Conservation (phyloP, 2,329 filamentous ascomycete species). For the Penicillium brevicompactum region DNA sequence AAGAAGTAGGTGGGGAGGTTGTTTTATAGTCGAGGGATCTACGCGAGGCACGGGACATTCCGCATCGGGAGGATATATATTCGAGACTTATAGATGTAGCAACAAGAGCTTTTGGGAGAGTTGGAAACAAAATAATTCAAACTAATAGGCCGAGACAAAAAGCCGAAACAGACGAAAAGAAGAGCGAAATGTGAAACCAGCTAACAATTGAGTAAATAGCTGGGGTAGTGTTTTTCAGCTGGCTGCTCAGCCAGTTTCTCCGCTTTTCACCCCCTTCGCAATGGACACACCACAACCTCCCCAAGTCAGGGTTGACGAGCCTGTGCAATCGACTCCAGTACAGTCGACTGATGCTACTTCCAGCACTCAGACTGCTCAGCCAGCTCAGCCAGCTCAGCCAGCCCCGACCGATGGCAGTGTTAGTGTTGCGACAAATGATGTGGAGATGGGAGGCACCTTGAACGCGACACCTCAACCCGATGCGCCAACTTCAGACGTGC, state of each 20-base stretch:
- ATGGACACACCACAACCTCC: slow-evolving; percentile 9
- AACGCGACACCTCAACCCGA: slow-evolving; percentile 7
- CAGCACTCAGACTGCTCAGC: neutral
- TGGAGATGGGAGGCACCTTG: slow-evolving; percentile 27
- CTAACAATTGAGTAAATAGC: no score
- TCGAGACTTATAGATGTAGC: no score
- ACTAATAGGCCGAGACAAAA: no score
- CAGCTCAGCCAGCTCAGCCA: neutral
- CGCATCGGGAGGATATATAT: no score
- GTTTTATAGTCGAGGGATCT: no score
- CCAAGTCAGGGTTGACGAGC: slow-evolving; percentile 16
- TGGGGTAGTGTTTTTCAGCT: no score
- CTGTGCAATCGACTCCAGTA: neutral
- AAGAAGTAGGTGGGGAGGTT: no score
- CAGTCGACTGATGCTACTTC: neutral
- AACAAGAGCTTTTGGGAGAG: no score
- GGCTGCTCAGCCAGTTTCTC: neutral
- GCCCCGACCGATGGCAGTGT: neutral
- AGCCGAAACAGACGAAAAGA: no score
- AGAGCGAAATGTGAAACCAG: no score
- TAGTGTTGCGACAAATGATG: slow-evolving; percentile 22
- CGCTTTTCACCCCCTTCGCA: neutral
- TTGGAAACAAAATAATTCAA: no score
- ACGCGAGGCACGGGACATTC: no score
- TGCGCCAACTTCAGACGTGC: slow-evolving; percentile 17